phyloP scores from a whole-genome alignment of 2,329 filamentous ascomycete species.

The Neonectria ditissima region DNA sequence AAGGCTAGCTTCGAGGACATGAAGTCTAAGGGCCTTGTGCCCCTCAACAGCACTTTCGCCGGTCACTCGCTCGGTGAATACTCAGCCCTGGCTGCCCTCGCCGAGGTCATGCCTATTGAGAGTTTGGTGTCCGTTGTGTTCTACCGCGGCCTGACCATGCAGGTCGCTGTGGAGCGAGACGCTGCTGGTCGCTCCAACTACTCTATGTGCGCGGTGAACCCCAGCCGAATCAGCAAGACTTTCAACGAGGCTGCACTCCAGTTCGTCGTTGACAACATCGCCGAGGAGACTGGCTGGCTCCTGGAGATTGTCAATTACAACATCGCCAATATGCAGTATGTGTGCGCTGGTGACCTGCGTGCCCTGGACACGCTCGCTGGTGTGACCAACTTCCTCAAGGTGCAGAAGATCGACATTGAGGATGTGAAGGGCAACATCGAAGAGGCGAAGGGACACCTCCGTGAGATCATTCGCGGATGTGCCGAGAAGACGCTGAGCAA shows the following conservation, averaged over 20 bases:
- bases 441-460: slow-evolving; percentile 89
- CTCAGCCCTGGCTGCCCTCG: slow-evolving; percentile 93
- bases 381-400: slow-evolving; percentile 95
- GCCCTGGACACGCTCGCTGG: slow-evolving; percentile 80
- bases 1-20: slow-evolving; percentile 99
- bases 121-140: slow-evolving; percentile 98
- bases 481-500: slow-evolving; percentile 90
- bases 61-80: slow-evolving; percentile 99
- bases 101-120: slow-evolving; percentile 99
- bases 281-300: slow-evolving; percentile 94
- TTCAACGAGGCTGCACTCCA: slow-evolving; percentile 98
- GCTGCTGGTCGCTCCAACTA: slow-evolving; percentile 95
- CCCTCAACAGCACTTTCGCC: slow-evolving; percentile 95
- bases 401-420: slow-evolving; percentile 97
- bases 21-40: slow-evolving; percentile 95
- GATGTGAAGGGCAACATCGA: slow-evolving; percentile 90
- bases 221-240: slow-evolving; percentile 96
- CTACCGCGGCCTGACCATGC: slow-evolving; percentile 99
- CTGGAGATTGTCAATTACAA: slow-evolving; percentile 99
- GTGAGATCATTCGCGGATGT: slow-evolving; percentile 90
- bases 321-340: slow-evolving; percentile 81
- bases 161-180: slow-evolving; percentile 97
- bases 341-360: slow-evolving; percentile 77
- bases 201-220: slow-evolving; percentile 99
- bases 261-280: slow-evolving; percentile 95